Base-by-base conservation (phyloP, 768 basidiomycete genomes). In the Tricholoma bakamatsutake region DNA sequence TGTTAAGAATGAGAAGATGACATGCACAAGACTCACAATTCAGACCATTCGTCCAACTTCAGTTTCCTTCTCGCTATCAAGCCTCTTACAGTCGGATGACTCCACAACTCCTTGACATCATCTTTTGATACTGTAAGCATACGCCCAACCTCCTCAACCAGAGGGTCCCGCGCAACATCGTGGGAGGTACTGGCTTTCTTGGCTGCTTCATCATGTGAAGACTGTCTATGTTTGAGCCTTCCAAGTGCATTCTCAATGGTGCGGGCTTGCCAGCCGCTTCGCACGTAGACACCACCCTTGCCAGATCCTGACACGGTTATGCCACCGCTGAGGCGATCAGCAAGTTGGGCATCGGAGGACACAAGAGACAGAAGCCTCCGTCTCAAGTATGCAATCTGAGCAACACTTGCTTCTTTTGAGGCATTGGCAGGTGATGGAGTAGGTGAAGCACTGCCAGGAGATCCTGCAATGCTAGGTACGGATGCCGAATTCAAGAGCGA, bases 31-130 rank as follows among this genome's bases (percentile, higher is more conserved):
- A 76, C 90, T 69, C 66, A 93, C 90, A 88, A 93, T 71, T 92
- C 90, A 11, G 88, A 83, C 85, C 90, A 91, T 67, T 93, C 90
- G 60, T 93, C 90, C 50, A 93, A 74, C 63, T 88, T 85, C 49
- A 93, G 69, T 56, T 84, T 83, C 55, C 90, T 77, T 63, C 80
- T 83, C 18, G 73, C 73, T 46, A 90, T 84, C 67, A 92, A 70
- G 27, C 77, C 80, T 64, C 80, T 82, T 52, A 93, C 90, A 8
- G 80, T 77, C 0, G 85, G 80, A 59, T 90, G 84, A 47, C 76
- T 73, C 89, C 90, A 93, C 18, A 93, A 76, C 53, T 82, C 76
- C 55, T 76, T 74, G 64, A 92, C 81, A 64, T 92, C 90, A 15
- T 82, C 78, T 61, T 80, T 79, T 50, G 75, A 79, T 12, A 76